A percentile compares a stretch with the other conserved stretches of the same genome.
These are phyloP conservation scores for Sugiyamaella marilandica DNA, from an alignment of 805 yeast species.

Conservation along the genomic window DNA sequence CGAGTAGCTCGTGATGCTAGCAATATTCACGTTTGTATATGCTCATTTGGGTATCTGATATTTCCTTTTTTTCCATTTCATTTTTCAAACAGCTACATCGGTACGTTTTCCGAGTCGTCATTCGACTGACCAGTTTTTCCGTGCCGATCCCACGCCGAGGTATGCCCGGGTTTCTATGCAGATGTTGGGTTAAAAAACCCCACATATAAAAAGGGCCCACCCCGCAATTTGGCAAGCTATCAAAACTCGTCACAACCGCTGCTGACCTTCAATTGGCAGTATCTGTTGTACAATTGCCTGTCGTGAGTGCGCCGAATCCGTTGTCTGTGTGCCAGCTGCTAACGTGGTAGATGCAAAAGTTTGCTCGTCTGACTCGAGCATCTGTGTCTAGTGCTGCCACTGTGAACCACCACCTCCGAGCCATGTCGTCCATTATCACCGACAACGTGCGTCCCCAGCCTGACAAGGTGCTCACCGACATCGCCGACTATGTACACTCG, in stretches of 20 bases:
- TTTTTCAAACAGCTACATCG: too few relatives aligned
- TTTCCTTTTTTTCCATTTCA: too few relatives aligned
- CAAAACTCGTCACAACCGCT: too few relatives aligned
- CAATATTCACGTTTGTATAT: too few relatives aligned
- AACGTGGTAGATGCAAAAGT: neutral
- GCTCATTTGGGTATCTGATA: too few relatives aligned
- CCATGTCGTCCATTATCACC: conserved; percentile 24
- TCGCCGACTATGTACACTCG: conserved; percentile 48
- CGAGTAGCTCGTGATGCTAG: too few relatives aligned
- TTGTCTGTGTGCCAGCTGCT: too few relatives aligned
- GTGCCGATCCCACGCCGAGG: neutral
- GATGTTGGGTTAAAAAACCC: neutral
- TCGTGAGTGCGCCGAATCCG: too few relatives aligned
- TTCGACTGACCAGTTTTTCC: neutral
- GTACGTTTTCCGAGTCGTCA: too few relatives aligned
- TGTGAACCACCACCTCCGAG: conserved; percentile 1
- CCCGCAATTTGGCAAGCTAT: neutral
- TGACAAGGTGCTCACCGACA: conserved; percentile 46
- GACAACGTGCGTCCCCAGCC: conserved; percentile 50
- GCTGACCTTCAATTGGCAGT: too few relatives aligned
- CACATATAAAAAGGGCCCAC: neutral
- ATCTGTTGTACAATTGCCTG: too few relatives aligned
- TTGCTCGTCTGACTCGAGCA: neutral
- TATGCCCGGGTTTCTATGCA: neutral
- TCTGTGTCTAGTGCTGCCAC: neutral